Conservation (phyloP, 2,329 filamentous ascomycete genomes). For the Davidsoniella virescens region DNA sequence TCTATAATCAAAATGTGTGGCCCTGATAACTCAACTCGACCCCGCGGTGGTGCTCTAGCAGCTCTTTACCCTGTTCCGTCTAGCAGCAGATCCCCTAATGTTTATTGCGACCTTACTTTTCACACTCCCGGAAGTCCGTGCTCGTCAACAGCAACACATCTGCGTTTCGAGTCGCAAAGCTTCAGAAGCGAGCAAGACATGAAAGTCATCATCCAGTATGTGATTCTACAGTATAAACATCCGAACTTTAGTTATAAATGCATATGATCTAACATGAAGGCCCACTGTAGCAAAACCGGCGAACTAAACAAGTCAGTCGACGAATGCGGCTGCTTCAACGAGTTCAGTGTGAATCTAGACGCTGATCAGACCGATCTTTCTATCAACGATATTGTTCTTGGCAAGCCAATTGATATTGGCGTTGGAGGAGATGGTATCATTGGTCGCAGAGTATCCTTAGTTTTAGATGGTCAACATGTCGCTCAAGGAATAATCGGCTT, state of each 20-base stretch:
- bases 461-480: conserved; percentile 18
- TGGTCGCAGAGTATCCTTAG: conserved; percentile 30
- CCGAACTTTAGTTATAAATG: too few species aligned
- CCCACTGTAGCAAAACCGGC: conserved; percentile 5
- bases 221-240: not conserved
- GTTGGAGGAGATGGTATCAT: conserved; percentile 32
- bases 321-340: conserved; percentile 24
- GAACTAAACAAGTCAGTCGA: conserved; percentile 21
- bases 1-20: conserved; percentile 26
- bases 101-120: conserved; percentile 27
- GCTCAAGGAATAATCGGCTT: conserved; percentile 36
- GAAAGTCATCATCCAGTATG: conserved; percentile 30
- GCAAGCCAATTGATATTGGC: conserved; percentile 25
- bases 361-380: not conserved
- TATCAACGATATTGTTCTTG: conserved; percentile 16
- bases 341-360: not conserved
- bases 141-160: conserved; percentile 26
- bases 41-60: conserved; percentile 30
- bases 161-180: conserved; percentile 23
- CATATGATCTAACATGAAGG: not conserved
- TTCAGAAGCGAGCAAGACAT: conserved; percentile 15
- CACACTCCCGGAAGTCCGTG: conserved; percentile 25
- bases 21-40: conserved; percentile 24
- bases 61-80: conserved; percentile 22
- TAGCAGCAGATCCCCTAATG: not conserved